A percentile compares a stretch with the other conserved stretches of the same genome.
These are phyloP conservation scores for Elongisporangium anandrum DNA, from an alignment of 352 stramenopile genomes.

Conservation along the genomic window DNA sequence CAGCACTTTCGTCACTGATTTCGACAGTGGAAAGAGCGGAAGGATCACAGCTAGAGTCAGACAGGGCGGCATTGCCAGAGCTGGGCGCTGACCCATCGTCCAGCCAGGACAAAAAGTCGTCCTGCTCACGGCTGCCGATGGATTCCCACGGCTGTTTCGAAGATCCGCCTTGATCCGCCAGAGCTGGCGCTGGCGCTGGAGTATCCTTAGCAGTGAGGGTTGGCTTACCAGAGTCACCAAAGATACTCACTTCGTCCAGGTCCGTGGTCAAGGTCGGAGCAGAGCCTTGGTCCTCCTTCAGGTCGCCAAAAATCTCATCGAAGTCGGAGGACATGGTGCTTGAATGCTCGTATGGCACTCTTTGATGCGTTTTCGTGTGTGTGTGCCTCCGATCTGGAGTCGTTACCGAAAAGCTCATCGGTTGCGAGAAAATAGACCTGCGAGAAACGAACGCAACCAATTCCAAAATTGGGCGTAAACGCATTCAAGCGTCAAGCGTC, in stretches of 20 bases:
- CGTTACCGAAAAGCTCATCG: neutral
- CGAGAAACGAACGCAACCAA: neutral
- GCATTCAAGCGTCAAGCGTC: neutral
- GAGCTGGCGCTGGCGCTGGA: conserved; percentile 3
- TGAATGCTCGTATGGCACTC: neutral
- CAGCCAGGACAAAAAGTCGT: conserved; percentile 81
- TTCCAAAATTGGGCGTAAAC: neutral
- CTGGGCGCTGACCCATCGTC: conserved; percentile 32
- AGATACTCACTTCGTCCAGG: conserved; percentile 52
- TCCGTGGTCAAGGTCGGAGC: conserved; percentile 34
- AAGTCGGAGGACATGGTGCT: conserved; percentile 42
- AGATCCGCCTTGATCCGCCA: neutral
- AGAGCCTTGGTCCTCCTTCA: conserved; percentile 55
- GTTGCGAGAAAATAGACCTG: neutral
- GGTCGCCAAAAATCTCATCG: conserved; percentile 80
- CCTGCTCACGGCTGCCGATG: conserved; percentile 27
- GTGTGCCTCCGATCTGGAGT: neutral
- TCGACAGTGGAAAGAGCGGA: neutral
- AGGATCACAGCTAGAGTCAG: neutral
- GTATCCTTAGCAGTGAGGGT: neutral
- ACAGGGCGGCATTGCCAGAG: neutral
- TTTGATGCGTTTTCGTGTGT: neutral
- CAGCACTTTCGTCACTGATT: neutral
- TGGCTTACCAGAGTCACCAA: conserved; percentile 13
- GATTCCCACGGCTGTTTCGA: conserved; percentile 14